phyloP scores from a whole-genome alignment of 305 asterid species.

The Fraxinus sp. region DNA sequence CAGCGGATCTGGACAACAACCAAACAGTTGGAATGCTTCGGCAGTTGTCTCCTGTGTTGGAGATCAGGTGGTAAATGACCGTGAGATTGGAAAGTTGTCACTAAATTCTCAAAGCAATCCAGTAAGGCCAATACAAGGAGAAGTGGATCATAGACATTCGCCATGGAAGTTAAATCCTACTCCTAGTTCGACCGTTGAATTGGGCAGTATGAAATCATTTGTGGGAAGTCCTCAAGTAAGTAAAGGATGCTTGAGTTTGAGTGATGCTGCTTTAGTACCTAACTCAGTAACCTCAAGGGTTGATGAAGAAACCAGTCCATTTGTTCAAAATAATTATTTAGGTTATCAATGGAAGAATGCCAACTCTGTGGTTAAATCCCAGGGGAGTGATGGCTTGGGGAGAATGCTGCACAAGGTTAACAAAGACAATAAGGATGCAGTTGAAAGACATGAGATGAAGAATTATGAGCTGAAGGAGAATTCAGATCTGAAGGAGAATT shows the following conservation, averaged over 20 bases:
- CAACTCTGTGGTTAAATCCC: conserved; percentile 40
- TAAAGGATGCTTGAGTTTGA: conserved; percentile 42
- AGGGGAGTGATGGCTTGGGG: conserved; percentile 47
- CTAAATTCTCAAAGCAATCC: not conserved
- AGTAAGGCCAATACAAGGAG: not conserved
- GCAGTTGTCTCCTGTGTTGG: not conserved
- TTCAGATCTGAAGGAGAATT: conserved; percentile 49
- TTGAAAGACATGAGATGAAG: conserved; percentile 44
- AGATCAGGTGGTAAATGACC: not conserved
- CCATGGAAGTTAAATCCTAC: not conserved
- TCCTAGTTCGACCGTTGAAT: not conserved
- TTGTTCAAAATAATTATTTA: conserved; percentile 42
- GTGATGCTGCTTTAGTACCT: conserved; percentile 37
- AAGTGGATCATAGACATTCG: not conserved
- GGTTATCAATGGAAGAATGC: conserved; percentile 59
- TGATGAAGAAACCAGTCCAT: conserved; percentile 44
- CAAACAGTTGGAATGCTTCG: conserved; percentile 47
- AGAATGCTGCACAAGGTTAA: conserved; percentile 40
- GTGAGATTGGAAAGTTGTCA: not conserved
- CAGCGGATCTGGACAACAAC: conserved; percentile 36
- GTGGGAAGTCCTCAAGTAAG: conserved; percentile 30
- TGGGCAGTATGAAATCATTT: conserved; percentile 33
- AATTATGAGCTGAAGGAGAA: conserved; percentile 13
- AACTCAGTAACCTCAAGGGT: conserved; percentile 36
- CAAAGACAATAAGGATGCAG: conserved; percentile 37